Base-by-base conservation (phyloP, 1,139 yeast genomes). In the Taiozyma sp. region DNA sequence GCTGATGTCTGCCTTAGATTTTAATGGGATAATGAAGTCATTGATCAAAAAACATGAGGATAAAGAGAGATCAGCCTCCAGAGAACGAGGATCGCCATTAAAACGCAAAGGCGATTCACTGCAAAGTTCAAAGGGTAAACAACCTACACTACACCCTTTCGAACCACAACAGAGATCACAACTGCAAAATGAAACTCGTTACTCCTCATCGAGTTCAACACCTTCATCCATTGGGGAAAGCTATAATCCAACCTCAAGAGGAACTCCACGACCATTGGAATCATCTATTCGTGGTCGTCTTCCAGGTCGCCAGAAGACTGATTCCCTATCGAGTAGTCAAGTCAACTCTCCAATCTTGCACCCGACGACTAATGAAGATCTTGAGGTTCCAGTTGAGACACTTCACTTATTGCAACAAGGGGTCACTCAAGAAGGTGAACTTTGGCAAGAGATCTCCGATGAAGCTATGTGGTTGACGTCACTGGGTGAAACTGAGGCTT, bases 401-500 rank as follows among this genome's bases (percentile, higher is more conserved):
- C 45, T 61, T 27, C 59, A 61, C 19, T 52, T 58, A 43, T 50
- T 69, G 30, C 66, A 61, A 14, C 52, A 57, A 14, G 59, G 63
- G 16, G 57, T 53, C 16, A 61, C 44, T n/a, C 65, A 70, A 9
- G 68, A 65, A 70, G 72, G 69, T 42, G 78, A 85, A 59, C 67
- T 89, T 49, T 83, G 95, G 92, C 81, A 81, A 64, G 89, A 85
- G 60, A 81, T 87, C 55, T 81, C 89, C 3, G 78, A 78, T 64
- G 90, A 81, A 64, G 90, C 95, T 14, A 86, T 76, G 64, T 86
- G 93, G 93, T 67, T 85, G 48, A 71, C 72, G 24, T 59, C 65
- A 19, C 49, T 65, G 34, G 69, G 67, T 43, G 76, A 70, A 49
- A 64, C 68, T n/a, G 70, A 65, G 44, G 73, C 69, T 44, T 62